Conservation (phyloP, 352 stramenopile genomes). For the Elongisporangium undulatum region DNA sequence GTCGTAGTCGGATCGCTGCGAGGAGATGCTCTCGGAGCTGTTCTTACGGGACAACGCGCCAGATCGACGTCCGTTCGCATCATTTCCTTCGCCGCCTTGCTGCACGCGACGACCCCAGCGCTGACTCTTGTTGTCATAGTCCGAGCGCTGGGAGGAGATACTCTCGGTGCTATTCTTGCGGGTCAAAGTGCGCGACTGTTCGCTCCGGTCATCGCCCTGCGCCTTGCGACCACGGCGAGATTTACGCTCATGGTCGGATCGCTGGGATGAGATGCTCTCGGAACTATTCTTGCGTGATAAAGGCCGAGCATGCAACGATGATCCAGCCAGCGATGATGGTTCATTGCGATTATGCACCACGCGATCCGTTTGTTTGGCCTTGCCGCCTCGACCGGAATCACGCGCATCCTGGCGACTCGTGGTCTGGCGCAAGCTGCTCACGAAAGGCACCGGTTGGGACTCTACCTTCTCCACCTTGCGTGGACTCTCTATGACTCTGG, state of each 20-base stretch:
- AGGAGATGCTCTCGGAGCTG: neutral
- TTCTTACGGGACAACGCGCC: neutral
- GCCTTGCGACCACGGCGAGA: neutral
- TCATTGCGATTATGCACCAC: neutral
- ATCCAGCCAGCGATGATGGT: neutral
- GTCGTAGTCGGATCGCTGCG: constrained; percentile 35
- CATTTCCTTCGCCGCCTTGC: constrained; percentile 7
- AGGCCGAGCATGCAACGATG: neutral
- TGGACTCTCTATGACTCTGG: neutral
- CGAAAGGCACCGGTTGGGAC: neutral
- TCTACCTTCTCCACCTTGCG: neutral
- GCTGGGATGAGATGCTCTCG: neutral
- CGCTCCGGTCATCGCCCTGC: neutral
- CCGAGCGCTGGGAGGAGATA: constrained; percentile 43
- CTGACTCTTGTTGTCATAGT: constrained; percentile 27
- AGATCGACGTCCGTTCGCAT: neutral
- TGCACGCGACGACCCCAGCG: constrained; percentile 21
- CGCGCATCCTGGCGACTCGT: neutral
- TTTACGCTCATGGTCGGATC: neutral
- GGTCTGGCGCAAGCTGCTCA: neutral
- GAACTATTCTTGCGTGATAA: neutral
- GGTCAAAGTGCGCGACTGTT: constrained; percentile 4
- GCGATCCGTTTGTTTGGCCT: neutral
- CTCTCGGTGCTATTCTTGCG: constrained; percentile 59
- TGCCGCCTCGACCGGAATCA: neutral